A percentile compares a stretch with the other conserved stretches of the same genome.
Conservation (phyloP, 2,329 filamentous ascomycete species). For the Ambrosiella xylebori region DNA sequence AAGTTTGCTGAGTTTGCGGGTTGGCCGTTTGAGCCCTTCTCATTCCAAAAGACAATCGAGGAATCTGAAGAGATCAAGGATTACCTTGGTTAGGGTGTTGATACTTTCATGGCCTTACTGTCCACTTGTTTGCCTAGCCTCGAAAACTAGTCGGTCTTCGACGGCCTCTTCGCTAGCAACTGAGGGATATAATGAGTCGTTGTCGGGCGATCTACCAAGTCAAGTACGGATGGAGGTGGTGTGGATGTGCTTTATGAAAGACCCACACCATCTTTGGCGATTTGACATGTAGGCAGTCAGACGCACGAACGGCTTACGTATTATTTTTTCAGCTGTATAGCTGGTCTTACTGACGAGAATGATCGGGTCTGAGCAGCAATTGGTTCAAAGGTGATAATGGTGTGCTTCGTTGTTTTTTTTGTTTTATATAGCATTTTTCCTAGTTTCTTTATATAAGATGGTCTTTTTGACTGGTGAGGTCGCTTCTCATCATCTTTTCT, state of each 20-base stretch:
- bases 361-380: too few relatives aligned
- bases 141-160: neutral
- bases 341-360: too few relatives aligned
- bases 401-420: neutral
- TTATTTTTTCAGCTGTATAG: neutral
- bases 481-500: neutral
- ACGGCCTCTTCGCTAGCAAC: too few relatives aligned
- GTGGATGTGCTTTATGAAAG: neutral
- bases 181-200: neutral
- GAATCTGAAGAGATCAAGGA: constrained; percentile 53
- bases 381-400: too few relatives aligned
- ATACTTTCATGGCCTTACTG: neutral
- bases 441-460: constrained; percentile 1
- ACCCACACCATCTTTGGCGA: neutral
- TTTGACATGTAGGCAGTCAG: too few relatives aligned
- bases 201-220: neutral
- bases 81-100: constrained; percentile 28
- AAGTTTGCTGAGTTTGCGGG: constrained; percentile 91
- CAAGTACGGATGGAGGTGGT: neutral
- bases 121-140: neutral
- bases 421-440: neutral
- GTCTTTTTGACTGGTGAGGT: neutral
- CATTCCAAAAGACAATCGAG: constrained; percentile 68
- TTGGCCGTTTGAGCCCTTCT: constrained; percentile 75
- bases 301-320: neutral